phyloP scores from a whole-genome alignment of 2,329 filamentous ascomycete species.

The Sporothrix luriei region DNA sequence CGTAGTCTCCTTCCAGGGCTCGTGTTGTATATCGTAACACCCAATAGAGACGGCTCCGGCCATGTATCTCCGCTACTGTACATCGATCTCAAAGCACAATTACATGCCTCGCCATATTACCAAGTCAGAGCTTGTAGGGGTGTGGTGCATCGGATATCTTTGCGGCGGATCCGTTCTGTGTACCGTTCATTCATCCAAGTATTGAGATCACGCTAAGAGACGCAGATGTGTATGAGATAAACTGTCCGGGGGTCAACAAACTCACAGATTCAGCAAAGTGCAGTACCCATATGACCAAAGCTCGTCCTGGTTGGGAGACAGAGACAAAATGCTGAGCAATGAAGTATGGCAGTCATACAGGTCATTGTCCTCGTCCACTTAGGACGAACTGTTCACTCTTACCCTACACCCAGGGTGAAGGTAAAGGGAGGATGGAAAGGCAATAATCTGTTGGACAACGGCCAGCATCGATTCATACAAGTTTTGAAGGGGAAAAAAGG shows the following conservation, averaged over 20 bases:
- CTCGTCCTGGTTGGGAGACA: not conserved
- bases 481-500: not conserved
- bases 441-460: not conserved
- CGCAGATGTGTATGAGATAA: slow-evolving; percentile 17
- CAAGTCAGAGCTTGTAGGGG: not conserved
- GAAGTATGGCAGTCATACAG: not conserved
- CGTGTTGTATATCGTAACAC: not conserved
- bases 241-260: not conserved
- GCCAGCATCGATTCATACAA: not conserved
- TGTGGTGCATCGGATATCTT: not conserved
- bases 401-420: not conserved
- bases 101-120: not conserved
- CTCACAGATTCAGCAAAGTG: not conserved
- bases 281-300: not conserved
- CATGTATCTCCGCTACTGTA: not conserved
- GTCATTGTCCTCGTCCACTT: not conserved
- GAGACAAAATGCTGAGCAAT: not conserved
- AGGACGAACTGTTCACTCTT: not conserved
- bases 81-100: not conserved
- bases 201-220: not conserved
- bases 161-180: not conserved
- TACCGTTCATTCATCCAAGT: not conserved
- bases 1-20: not conserved
- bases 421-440: not conserved
- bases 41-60: not conserved